A percentile compares a stretch with the other conserved stretches of the same genome.
phyloP scores from a whole-genome alignment of 768 basidiomycete genomes.

The Dioszegia crocea region DNA sequence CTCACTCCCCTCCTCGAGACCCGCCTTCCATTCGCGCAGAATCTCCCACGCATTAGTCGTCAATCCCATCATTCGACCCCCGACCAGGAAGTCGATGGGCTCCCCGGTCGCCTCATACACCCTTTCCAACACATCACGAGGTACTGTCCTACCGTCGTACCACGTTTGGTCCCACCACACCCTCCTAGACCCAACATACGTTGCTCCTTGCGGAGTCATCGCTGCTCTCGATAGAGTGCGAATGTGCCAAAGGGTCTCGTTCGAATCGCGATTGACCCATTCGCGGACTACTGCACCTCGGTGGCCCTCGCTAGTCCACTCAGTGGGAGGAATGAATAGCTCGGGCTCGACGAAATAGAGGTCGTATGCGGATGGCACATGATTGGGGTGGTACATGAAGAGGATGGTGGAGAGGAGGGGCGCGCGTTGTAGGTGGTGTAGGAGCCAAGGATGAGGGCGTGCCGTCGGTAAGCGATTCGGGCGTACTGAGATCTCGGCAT shows the following conservation, averaged over 20 bases:
- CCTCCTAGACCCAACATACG: background rate
- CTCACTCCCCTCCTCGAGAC: too few species aligned
- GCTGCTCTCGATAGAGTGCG: background rate
- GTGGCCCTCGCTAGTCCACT: slow-evolving; percentile 5
- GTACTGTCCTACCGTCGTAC: background rate
- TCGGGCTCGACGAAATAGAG: background rate
- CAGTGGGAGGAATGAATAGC: background rate
- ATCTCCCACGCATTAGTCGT: background rate
- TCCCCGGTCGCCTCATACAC: background rate
- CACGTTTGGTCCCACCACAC: background rate
- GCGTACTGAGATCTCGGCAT: too few species aligned
- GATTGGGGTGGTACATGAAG: background rate
- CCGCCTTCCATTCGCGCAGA: background rate
- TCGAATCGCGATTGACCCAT: background rate
- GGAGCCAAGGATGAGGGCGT: background rate
- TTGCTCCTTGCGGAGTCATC: background rate
- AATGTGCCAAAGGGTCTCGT: slow-evolving; percentile 2
- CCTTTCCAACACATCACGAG: background rate
- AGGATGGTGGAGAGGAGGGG: slow-evolving; percentile 4
- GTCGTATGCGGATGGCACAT: slow-evolving; percentile 1
- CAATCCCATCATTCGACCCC: background rate
- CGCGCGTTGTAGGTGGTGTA: background rate
- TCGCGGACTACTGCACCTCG: slow-evolving; percentile 4
- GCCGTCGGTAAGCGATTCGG: too few species aligned
- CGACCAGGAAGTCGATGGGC: background rate